Percentiles rank a stretch among this genome's conserved stretches.
Evolutionary conservation across 1,139 yeast species (phyloP).

Genomic region (Geotrichum aggregatum): DNA sequence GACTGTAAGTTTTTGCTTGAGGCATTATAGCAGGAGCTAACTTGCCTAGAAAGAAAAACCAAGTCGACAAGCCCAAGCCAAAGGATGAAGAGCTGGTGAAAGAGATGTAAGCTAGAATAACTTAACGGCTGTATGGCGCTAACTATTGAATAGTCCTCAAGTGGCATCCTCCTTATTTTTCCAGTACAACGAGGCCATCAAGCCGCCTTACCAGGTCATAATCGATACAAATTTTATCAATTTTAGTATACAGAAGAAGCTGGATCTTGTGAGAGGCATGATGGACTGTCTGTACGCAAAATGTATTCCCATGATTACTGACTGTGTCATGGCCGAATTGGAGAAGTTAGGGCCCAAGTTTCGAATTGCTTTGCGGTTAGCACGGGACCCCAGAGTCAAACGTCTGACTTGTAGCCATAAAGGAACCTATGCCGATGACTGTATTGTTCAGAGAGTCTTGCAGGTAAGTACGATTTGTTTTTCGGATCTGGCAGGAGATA

Average conservation of each 20-base stretch:
- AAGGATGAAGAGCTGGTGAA: constrained; percentile 77
- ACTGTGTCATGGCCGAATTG: constrained; percentile 96
- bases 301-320: constrained; percentile 92
- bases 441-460: constrained; percentile 84
- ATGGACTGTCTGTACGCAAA: constrained; percentile 94
- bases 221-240: constrained; percentile 96
- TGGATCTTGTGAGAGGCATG: constrained; percentile 88
- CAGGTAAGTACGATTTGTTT: constrained; percentile 40
- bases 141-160: constrained; percentile 56
- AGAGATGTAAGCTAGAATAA: constrained; percentile 44
- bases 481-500: neutral
- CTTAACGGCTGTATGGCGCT: neutral
- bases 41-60: constrained; percentile 39
- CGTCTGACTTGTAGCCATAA: constrained; percentile 84
- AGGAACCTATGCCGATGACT: constrained; percentile 98
- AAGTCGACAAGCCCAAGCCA: constrained; percentile 36
- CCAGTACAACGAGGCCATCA: constrained; percentile 88
- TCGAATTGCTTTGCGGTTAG: constrained; percentile 85
- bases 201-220: constrained; percentile 93
- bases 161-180: constrained; percentile 93
- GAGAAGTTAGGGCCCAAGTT: constrained; percentile 93
- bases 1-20: constrained; percentile 42
- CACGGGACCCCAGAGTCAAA: constrained; percentile 88
- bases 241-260: constrained; percentile 90
- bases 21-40: neutral